Percentiles rank a stretch among this genome's conserved stretches.
phyloP scores from a whole-genome alignment of 257 asterid genomes.

The Solanum virginianum region DNA sequence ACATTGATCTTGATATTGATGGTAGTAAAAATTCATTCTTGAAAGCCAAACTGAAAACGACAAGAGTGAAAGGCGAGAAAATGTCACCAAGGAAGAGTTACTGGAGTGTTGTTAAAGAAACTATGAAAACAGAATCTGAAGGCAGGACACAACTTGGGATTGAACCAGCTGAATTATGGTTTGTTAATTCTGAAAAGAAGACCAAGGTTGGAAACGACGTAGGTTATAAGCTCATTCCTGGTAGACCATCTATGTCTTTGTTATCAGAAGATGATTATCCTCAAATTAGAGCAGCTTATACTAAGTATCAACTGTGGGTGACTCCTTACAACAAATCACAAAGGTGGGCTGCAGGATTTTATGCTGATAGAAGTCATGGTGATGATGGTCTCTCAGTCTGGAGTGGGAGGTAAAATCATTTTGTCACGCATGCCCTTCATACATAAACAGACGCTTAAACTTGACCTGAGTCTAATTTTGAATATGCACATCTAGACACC shows the following conservation, averaged over 20 bases:
- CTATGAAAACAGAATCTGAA: constrained; percentile 27
- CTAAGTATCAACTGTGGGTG: constrained; percentile 51
- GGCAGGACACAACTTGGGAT: constrained; percentile 25
- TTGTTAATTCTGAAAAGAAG: constrained; percentile 45
- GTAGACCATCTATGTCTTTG: constrained; percentile 28
- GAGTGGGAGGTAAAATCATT: constrained; percentile 28
- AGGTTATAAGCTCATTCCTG: constrained; percentile 37
- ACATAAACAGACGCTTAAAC: too few relatives aligned
- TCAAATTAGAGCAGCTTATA: constrained; percentile 49
- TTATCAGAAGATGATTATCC: constrained; percentile 46
- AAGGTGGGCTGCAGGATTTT: constrained; percentile 72
- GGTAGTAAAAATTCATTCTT: constrained; percentile 36
- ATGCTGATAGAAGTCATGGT: constrained; percentile 57
- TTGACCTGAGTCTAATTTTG: not conserved
- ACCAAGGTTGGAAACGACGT: constrained; percentile 41
- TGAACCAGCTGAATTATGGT: constrained; percentile 31
- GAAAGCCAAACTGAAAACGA: constrained; percentile 27
- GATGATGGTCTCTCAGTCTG: constrained; percentile 55
- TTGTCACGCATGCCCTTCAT: not conserved
- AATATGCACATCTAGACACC: not conserved
- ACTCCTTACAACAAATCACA: constrained; percentile 40
- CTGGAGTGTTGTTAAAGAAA: constrained; percentile 42
- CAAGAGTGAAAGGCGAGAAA: not conserved
- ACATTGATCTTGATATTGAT: constrained; percentile 63
- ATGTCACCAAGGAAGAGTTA: constrained; percentile 56